A percentile compares a stretch with the other conserved stretches of the same genome.
Evolutionary conservation across 306 rosid species (phyloP).

Genomic region (Prunus mira): DNA sequence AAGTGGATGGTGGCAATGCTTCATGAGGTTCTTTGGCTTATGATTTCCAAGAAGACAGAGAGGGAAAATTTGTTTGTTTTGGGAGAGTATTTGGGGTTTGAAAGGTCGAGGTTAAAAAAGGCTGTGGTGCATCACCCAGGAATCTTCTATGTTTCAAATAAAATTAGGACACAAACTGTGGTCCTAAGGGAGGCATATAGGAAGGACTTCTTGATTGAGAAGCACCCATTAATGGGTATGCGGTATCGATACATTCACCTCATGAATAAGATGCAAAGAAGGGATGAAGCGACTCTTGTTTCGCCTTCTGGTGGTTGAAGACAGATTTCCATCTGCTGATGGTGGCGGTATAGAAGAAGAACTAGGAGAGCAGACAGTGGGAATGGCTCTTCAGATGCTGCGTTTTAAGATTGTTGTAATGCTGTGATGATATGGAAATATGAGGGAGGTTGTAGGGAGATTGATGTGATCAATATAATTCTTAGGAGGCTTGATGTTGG

Average conservation of each 20-base stretch:
- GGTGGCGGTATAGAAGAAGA: not conserved
- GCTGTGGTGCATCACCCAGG: slow-evolving; percentile 83
- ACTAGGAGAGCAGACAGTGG: not conserved
- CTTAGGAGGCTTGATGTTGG: not conserved
- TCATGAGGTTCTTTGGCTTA: slow-evolving; percentile 74
- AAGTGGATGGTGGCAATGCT: slow-evolving; percentile 81
- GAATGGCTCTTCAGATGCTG: not conserved
- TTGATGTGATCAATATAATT: not conserved
- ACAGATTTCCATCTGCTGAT: not conserved
- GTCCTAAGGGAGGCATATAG: slow-evolving; percentile 77
- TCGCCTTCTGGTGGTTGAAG: slow-evolving; percentile 3
- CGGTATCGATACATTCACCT: slow-evolving; percentile 67
- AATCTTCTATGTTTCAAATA: slow-evolving; percentile 74
- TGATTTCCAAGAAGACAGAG: slow-evolving; percentile 77
- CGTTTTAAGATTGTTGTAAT: not conserved
- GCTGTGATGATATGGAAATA: not conserved
- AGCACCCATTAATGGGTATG: slow-evolving; percentile 68
- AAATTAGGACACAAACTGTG: slow-evolving; percentile 74
- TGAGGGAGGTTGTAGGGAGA: not conserved
- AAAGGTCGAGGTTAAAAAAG: slow-evolving; percentile 52
- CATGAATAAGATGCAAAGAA: slow-evolving; percentile 47
- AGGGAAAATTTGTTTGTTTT: slow-evolving; percentile 43
- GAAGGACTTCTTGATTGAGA: slow-evolving; percentile 60
- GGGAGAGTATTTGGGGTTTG: slow-evolving; percentile 76
- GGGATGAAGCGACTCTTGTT: slow-evolving; percentile 18